Conservation (phyloP, 352 stramenopile species). For the Blastocystis hominis region DNA sequence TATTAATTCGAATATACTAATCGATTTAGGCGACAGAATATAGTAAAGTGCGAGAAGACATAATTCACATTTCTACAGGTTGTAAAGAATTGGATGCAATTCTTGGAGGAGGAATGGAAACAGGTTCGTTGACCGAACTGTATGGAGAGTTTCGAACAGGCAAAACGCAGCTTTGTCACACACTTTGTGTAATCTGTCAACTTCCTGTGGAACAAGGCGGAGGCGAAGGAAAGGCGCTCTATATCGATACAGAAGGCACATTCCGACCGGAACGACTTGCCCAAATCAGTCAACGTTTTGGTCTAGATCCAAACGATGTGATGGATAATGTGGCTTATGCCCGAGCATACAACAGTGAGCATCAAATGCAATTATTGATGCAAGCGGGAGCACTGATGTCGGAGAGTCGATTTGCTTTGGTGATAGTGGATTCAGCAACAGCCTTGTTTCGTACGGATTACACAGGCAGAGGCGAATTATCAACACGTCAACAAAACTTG, state of each 20-base stretch:
- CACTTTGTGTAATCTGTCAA: slow-evolving; percentile 96
- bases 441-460: slow-evolving; percentile 97
- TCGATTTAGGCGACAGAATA: slow-evolving; percentile 71
- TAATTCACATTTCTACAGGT: slow-evolving; percentile 85
- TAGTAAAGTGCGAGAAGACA: slow-evolving; percentile 74
- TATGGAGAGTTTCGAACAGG: slow-evolving; percentile 97
- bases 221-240: slow-evolving; percentile 77
- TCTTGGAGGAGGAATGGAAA: slow-evolving; percentile 89
- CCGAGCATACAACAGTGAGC: slow-evolving; percentile 95
- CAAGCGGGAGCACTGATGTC: slow-evolving; percentile 60
- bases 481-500: slow-evolving; percentile 76
- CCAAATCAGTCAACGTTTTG: slow-evolving; percentile 91
- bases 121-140: slow-evolving; percentile 89
- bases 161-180: slow-evolving; percentile 98
- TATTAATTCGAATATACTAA: background rate
- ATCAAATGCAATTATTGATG: slow-evolving; percentile 76
- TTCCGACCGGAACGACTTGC: slow-evolving; percentile 90
- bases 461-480: slow-evolving; percentile 88
- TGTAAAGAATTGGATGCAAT: slow-evolving; percentile 77
- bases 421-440: slow-evolving; percentile 93
- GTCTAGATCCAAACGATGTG: slow-evolving; percentile 84
- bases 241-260: slow-evolving; percentile 96
- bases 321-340: slow-evolving; percentile 97
- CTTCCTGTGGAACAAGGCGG: slow-evolving; percentile 88
- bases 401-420: slow-evolving; percentile 72